Evolutionary conservation across 148 eudicot species (phyloP).

Genomic region (Camellia sinensis): DNA sequence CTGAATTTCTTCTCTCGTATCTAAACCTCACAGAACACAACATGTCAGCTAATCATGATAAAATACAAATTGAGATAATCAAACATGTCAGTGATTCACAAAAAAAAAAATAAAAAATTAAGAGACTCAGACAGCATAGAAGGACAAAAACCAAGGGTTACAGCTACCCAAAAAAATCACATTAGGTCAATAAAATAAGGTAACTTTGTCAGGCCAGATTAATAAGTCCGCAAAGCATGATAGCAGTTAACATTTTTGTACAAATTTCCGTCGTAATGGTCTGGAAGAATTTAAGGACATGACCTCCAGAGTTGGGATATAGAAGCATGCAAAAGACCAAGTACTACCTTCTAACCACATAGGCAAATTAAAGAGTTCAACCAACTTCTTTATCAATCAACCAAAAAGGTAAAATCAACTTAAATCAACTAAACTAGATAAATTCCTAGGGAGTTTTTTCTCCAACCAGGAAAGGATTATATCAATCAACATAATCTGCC

Average conservation of each 20-base stretch:
- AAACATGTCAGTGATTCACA: neutral
- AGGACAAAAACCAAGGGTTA: neutral
- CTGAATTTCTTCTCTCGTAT: constrained; percentile 45
- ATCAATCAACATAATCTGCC: too few relatives aligned
- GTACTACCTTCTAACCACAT: too few relatives aligned
- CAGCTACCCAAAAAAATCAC: neutral
- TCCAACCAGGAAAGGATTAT: too few relatives aligned
- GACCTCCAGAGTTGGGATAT: too few relatives aligned
- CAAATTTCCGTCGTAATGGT: neutral
- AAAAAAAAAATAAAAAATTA: neutral
- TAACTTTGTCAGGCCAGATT: neutral
- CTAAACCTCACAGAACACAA: constrained; percentile 38
- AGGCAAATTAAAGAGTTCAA: too few relatives aligned
- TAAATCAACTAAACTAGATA: neutral
- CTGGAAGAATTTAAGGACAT: too few relatives aligned
- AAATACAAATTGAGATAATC: neutral
- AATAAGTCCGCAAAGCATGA: neutral
- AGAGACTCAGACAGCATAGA: neutral
- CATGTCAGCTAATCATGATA: constrained; percentile 28
- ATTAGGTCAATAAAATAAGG: neutral
- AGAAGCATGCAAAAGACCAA: too few relatives aligned
- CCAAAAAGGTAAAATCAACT: neutral
- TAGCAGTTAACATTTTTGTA: neutral
- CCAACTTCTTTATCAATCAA: neutral
- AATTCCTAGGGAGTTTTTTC: too few relatives aligned